Evolutionary conservation across 2,329 filamentous ascomycete species (phyloP).

Genomic region (Teratosphaeria viscida): DNA sequence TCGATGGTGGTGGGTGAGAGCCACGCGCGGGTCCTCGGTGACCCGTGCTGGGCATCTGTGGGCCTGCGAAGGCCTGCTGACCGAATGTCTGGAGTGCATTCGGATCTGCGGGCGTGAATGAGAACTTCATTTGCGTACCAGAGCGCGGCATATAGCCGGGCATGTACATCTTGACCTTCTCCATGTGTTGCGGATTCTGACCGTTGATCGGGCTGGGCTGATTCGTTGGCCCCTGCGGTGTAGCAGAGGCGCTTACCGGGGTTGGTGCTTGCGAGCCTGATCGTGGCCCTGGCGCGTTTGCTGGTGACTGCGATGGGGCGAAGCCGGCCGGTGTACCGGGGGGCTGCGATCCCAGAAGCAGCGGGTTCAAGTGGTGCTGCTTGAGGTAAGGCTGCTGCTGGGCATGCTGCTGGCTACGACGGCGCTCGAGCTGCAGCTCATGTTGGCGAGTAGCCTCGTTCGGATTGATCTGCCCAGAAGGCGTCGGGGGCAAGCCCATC

Average conservation of each 20-base stretch:
- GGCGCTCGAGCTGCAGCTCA: slow-evolving; percentile 15
- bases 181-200: slow-evolving; percentile 1
- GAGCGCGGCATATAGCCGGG: slow-evolving; percentile 14
- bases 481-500: slow-evolving; percentile 9
- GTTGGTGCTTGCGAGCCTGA: not conserved
- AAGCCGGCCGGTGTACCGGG: slow-evolving; percentile 3
- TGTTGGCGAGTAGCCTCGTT: slow-evolving; percentile 10
- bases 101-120: slow-evolving; percentile 15
- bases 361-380: slow-evolving; percentile 15
- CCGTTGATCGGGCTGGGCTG: not conserved
- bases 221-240: not conserved
- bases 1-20: slow-evolving; percentile 1
- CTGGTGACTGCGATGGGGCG: slow-evolving; percentile 2
- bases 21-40: slow-evolving; percentile 13
- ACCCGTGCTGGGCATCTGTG: not conserved
- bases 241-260: not conserved
- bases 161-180: slow-evolving; percentile 16
- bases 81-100: slow-evolving; percentile 14
- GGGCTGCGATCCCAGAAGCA: slow-evolving; percentile 10
- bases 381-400: slow-evolving; percentile 11
- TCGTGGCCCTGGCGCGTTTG: not conserved
- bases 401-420: slow-evolving; percentile 12
- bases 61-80: slow-evolving; percentile 7
- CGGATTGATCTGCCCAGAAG: not conserved
- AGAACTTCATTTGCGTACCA: slow-evolving; percentile 21